Base-by-base conservation (phyloP, 148 eudicot genomes). In the Camellia japonica region DNA sequence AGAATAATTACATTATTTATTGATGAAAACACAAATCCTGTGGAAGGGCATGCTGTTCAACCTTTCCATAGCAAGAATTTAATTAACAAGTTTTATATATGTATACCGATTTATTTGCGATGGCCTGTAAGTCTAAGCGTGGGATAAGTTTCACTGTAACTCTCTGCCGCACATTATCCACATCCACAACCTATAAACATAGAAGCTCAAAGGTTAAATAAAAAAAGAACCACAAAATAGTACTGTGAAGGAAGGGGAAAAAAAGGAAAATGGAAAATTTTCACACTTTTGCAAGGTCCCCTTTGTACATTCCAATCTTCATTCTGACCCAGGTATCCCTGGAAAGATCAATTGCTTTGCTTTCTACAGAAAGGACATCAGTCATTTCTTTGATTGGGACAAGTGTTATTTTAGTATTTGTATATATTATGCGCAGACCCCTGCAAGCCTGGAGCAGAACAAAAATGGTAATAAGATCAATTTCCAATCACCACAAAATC, bases 361-460 rank as follows among this genome's bases (percentile, higher is more conserved):
- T 95, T 83, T 95, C 99, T 76, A 95, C 99, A 2, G 99, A 88
- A 14, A 95, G 99, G 84, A 95, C 99, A 84, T 93, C 99, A 6
- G 99, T 92, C 99, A 95, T 95, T 87, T 95, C 99, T 83, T 93
- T 95, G 62, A 95, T 95, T 3, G 99, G 99, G 58, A 95, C 99
- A 19, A 95, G 92, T 62, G 93, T 89, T 64, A 92, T 85, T 83
- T 92, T 93, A 55, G 81, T 79, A 10, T 80, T 87, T 41, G 82
- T 61, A 80, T 82, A 95, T 74, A 93, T 92, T 55, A 86, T 87
- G 10, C 99, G 97, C 90, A 95, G 90, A 67, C 99, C 99, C 92
- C 88, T 95, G 84, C 91, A 82, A 71, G 97, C 99, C 99, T 95
- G 87, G 7, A 47, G 51, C 51, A 47, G 51, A 76, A 60, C 6